Percentiles rank a stretch among this genome's conserved stretches.
Evolutionary conservation across 257 asterid species (phyloP).

Genomic region (Przewalskia tangutica): DNA sequence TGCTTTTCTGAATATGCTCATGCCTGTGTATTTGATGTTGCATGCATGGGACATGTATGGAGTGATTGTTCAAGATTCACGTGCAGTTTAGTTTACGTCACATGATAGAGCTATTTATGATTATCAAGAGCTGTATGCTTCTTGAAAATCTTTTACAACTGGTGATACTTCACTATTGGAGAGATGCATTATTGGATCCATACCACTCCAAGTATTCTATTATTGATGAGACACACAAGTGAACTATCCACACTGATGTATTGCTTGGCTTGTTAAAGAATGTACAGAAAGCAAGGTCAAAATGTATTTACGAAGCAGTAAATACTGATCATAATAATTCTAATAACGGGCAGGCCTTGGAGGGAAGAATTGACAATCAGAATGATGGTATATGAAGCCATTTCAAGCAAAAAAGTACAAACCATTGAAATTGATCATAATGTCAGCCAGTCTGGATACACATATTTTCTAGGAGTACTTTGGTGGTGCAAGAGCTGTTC

Average conservation of each 20-base stretch:
- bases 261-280: constrained; percentile 84
- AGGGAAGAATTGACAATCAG: constrained; percentile 21
- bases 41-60: not conserved
- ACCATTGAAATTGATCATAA: constrained; percentile 74
- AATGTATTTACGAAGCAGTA: constrained; percentile 18
- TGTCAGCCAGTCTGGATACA: constrained; percentile 98
- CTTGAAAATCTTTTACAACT: not conserved
- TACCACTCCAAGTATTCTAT: constrained; percentile 82
- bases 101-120: not conserved
- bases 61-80: not conserved
- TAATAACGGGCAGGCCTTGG: constrained; percentile 24
- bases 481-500: constrained; percentile 94
- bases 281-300: constrained; percentile 67
- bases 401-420: constrained; percentile 34
- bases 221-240: constrained; percentile 97
- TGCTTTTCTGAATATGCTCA: not conserved
- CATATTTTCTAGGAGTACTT: constrained; percentile 71
- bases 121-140: not conserved
- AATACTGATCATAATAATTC: constrained; percentile 17
- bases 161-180: constrained; percentile 15
- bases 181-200: constrained; percentile 91
- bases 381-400: constrained; percentile 25
- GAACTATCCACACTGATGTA: constrained; percentile 96
- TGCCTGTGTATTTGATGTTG: not conserved
- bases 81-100: not conserved